phyloP scores from a whole-genome alignment of 2,329 filamentous ascomycete genomes.

The Bipolaris zeicola region DNA sequence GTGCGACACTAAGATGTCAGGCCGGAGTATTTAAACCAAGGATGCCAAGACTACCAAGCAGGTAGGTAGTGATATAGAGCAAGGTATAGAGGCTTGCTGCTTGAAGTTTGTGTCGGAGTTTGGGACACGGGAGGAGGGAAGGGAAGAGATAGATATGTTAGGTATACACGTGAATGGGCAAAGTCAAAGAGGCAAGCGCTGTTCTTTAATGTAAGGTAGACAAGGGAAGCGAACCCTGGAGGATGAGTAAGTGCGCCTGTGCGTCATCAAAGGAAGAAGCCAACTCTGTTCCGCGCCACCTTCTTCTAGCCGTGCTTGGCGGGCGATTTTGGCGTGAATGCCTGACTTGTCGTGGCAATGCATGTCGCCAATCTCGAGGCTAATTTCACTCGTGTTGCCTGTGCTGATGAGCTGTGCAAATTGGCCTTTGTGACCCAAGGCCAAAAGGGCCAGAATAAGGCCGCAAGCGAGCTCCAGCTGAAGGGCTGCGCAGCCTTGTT shows the following conservation, averaged over 20 bases:
- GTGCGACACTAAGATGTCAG: slow-evolving; percentile 8
- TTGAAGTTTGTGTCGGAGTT: slow-evolving; percentile 10
- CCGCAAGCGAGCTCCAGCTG: slow-evolving; percentile 11
- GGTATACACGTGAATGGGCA: background rate
- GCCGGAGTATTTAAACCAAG: background rate
- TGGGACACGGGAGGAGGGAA: slow-evolving; percentile 3
- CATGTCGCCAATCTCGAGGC: slow-evolving; percentile 3
- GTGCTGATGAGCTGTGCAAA: slow-evolving; percentile 4
- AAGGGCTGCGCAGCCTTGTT: background rate
- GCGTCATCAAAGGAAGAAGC: slow-evolving; percentile 21
- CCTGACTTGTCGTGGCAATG: slow-evolving; percentile 1
- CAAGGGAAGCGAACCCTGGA: background rate
- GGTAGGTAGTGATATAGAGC: background rate
- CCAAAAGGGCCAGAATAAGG: slow-evolving; percentile 5
- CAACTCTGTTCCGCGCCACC: slow-evolving; percentile 8
- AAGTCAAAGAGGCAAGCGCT: slow-evolving; percentile 9
- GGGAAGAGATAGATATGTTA: background rate
- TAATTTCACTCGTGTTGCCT: background rate
- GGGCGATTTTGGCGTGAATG: slow-evolving; percentile 1
- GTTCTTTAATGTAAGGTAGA: slow-evolving; percentile 14
- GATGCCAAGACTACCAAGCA: background rate
- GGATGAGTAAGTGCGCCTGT: slow-evolving; percentile 6
- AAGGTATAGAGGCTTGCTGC: slow-evolving; percentile 6
- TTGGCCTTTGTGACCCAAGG: background rate
- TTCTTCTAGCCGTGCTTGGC: background rate